A percentile compares a stretch with the other conserved stretches of the same genome.
phyloP scores from a whole-genome alignment of 768 basidiomycete genomes.

The Tulasnella sp. region DNA sequence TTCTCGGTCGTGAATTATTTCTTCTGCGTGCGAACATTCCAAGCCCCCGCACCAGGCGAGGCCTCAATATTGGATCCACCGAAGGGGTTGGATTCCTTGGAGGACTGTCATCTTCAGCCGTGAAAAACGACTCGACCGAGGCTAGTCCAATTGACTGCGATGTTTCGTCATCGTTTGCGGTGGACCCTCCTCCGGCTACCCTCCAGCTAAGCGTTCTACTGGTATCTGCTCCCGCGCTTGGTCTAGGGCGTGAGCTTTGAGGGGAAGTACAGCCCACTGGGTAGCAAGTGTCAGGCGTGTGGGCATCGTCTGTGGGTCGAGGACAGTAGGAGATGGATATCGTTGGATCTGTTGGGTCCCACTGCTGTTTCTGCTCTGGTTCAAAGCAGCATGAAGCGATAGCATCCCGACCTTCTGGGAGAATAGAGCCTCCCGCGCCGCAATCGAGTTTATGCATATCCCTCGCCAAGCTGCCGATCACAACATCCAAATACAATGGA shows the following conservation, averaged over 20 bases:
- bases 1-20: no score
- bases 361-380: no score
- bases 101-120: neutral
- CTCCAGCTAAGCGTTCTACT: neutral
- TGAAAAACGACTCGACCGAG: neutral
- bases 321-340: no score
- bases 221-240: neutral
- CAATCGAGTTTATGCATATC: neutral
- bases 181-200: neutral
- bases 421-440: no score
- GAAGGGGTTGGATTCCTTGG: neutral
- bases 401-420: no score
- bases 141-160: neutral
- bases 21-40: no score
- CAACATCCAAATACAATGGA: neutral
- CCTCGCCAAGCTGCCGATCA: neutral
- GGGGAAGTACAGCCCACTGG: no score
- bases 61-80: neutral
- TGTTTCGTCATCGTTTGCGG: neutral
- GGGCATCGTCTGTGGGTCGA: neutral
- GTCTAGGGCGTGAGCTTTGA: neutral
- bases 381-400: no score
- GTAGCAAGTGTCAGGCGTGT: no score
- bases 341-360: no score
- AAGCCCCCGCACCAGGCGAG: neutral